A percentile compares a stretch with the other conserved stretches of the same genome.
Evolutionary conservation across 257 asterid species (phyloP).

Genomic region (Nicotiana otophora): DNA sequence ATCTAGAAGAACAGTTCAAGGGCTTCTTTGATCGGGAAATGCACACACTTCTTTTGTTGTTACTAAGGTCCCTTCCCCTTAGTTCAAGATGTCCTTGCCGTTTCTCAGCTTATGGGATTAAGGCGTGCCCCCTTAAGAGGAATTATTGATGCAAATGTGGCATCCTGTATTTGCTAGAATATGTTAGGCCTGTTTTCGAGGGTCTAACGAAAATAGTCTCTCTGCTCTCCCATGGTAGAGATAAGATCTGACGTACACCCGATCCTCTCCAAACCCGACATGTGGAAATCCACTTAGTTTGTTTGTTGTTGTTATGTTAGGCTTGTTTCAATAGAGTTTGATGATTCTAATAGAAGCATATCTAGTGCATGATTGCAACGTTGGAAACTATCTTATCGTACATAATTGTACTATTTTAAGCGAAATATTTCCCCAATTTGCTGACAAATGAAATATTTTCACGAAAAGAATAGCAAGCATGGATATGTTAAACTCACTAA

Average conservation of each 20-base stretch:
- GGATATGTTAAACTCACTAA: not conserved
- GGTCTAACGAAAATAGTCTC: too few relatives aligned
- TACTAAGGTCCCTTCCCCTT: too few relatives aligned
- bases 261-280: too few relatives aligned
- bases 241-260: too few relatives aligned
- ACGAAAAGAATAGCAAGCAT: not conserved
- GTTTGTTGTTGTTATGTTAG: not conserved
- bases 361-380: not conserved
- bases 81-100: too few relatives aligned
- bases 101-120: too few relatives aligned
- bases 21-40: too few relatives aligned
- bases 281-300: too few relatives aligned
- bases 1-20: too few relatives aligned
- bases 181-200: not conserved
- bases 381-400: not conserved
- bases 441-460: not conserved
- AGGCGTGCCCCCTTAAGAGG: too few relatives aligned
- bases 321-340: not conserved
- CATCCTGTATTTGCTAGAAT: not conserved
- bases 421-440: not conserved
- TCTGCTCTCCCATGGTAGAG: rapidly evolving
- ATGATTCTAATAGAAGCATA: not conserved
- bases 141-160: too few relatives aligned
- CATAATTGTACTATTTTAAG: not conserved
- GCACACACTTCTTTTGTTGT: too few relatives aligned